Conservation (phyloP, 768 basidiomycete species). For the Hygrophoropsis aurantiaca region DNA sequence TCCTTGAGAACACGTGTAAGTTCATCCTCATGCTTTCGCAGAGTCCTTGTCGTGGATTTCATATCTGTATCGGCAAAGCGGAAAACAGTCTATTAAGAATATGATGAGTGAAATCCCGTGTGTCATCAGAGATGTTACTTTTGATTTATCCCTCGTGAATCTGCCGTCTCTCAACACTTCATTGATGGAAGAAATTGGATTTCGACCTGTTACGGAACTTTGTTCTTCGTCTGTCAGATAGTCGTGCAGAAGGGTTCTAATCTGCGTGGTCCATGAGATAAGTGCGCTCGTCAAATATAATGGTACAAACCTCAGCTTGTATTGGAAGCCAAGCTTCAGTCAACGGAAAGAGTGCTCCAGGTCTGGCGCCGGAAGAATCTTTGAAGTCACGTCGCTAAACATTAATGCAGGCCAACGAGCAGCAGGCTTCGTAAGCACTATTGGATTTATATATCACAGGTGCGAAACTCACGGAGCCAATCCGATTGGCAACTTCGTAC, state of each 20-base stretch:
- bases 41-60: slow-evolving; percentile 63
- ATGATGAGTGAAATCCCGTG: slow-evolving; percentile 1
- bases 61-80: slow-evolving; percentile 88
- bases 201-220: slow-evolving; percentile 73
- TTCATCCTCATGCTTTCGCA: slow-evolving; percentile 81
- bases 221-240: slow-evolving; percentile 93
- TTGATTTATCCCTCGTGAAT: slow-evolving; percentile 73
- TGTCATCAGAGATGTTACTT: slow-evolving; percentile 43
- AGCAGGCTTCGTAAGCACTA: neutral
- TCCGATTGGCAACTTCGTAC: slow-evolving; percentile 87
- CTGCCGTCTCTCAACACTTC: slow-evolving; percentile 87
- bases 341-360: slow-evolving; percentile 75
- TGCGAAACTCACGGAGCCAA: slow-evolving; percentile 73
- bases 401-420: neutral
- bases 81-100: slow-evolving; percentile 67
- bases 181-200: slow-evolving; percentile 91
- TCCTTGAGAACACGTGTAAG: slow-evolving; percentile 81
- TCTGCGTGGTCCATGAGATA: slow-evolving; percentile 40
- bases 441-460: neutral
- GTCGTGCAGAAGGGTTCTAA: slow-evolving; percentile 79
- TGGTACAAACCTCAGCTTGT: slow-evolving; percentile 71
- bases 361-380: slow-evolving; percentile 78
- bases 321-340: slow-evolving; percentile 87
- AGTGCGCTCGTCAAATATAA: slow-evolving; percentile 1
- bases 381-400: slow-evolving; percentile 87